Percentiles rank a stretch among this genome's conserved stretches.
phyloP scores from a whole-genome alignment of 2,329 filamentous ascomycete genomes.

The Phaeophleospora eucalypticola region DNA sequence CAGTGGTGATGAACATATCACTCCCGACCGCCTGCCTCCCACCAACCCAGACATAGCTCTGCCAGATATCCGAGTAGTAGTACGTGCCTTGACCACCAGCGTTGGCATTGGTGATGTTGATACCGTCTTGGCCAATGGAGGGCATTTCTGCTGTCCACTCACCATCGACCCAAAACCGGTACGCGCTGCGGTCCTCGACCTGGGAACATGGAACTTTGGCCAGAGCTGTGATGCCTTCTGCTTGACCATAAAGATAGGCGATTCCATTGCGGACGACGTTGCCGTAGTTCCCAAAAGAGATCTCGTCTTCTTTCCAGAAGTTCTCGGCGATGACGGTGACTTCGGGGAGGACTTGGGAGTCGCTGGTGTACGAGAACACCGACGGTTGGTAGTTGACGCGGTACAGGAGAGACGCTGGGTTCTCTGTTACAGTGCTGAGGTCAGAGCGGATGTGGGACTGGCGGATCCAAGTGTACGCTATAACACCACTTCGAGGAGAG shows the following conservation, averaged over 20 bases:
- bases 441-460: conserved; percentile 15
- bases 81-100: conserved; percentile 31
- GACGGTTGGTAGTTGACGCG: conserved; percentile 14
- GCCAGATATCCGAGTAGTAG: conserved; percentile 28
- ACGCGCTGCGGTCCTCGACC: conserved; percentile 22
- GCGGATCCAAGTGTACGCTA: conserved; percentile 22
- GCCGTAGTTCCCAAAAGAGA: conserved; percentile 23
- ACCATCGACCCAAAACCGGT: conserved; percentile 19
- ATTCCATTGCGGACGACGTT: conserved; percentile 13
- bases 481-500: conserved; percentile 6
- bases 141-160: conserved; percentile 19
- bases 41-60: conserved; percentile 32
- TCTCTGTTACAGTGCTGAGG: conserved; percentile 10
- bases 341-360: conserved; percentile 16
- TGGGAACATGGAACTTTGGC: conserved; percentile 14
- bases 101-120: conserved; percentile 22
- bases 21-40: conserved; percentile 12
- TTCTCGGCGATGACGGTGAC: conserved; percentile 11
- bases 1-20: conserved; percentile 28
- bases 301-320: conserved; percentile 19
- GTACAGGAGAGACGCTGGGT: conserved; percentile 17
- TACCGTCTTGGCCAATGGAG: conserved; percentile 8
- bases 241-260: conserved; percentile 24
- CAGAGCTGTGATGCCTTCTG: conserved; percentile 11
- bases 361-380: neutral